Percentiles rank a stretch among this genome's conserved stretches.
These are phyloP conservation scores for Fraxinus sp. DNA, from an alignment of 305 asterid species.

Conservation along the genomic window DNA sequence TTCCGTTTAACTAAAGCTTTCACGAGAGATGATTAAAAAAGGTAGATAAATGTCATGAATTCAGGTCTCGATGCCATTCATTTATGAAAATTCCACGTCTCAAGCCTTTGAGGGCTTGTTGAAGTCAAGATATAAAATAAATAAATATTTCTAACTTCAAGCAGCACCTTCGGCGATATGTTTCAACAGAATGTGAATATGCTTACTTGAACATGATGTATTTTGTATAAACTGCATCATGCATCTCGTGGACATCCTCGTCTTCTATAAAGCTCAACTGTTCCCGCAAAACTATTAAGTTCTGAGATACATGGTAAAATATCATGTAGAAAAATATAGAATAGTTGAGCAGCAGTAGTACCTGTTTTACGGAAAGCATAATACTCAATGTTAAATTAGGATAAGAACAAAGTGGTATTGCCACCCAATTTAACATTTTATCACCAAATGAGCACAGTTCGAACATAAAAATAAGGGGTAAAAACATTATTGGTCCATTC, in stretches of 20 bases:
- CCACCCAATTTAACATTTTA: neutral
- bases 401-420: neutral
- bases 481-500: neutral
- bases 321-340: conserved; percentile 56
- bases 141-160: neutral
- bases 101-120: neutral
- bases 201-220: conserved; percentile 82
- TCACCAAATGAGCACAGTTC: neutral
- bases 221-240: conserved; percentile 66
- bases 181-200: neutral
- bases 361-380: conserved; percentile 36
- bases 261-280: conserved; percentile 67
- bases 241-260: conserved; percentile 72
- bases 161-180: neutral
- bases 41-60: neutral
- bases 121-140: neutral
- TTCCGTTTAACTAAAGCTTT: neutral
- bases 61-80: neutral
- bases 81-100: neutral
- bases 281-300: conserved; percentile 55
- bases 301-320: conserved; percentile 61
- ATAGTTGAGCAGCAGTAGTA: conserved; percentile 56
- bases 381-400: neutral
- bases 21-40: neutral
- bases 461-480: neutral